Base-by-base conservation (phyloP, 441 rosid genomes). In the Euphorbia celastroides region DNA sequence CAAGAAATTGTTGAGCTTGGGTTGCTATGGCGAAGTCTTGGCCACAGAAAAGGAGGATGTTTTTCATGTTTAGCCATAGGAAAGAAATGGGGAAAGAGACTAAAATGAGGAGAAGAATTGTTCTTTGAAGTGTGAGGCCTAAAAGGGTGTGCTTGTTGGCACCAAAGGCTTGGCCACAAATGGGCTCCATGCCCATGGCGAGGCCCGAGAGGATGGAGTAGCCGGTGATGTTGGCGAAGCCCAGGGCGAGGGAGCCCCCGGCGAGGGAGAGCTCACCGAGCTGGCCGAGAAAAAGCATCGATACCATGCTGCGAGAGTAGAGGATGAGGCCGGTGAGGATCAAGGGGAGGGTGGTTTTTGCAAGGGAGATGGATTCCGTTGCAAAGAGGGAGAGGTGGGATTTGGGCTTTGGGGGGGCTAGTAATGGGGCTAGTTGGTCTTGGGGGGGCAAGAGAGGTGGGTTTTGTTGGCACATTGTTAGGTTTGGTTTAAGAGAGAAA, bases 171-270 rank as follows among this genome's bases (percentile, higher is more conserved):
- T 93, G 98, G 0, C 94, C 89, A 68, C 98, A 93, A 26, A 90
- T 86, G 5, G 97, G 86, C 63, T 93, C 98, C 86, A 90, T 92
- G 1, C 97, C 98, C 88, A 83, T 86, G 65, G 94, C 88, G 0
- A 93, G 84, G 26, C 98, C 98, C 2, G 96, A 88, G 61, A 90
- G 87, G 69, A 93, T 66, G 25, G 98, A 90, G 74, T 93, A 90
- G 5, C 97, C 98, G 3, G 94, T 87, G 41, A 93, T 90, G 79
- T 93, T 93, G 13, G 97, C 97, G 41, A 93, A 93, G 14, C 91
- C 96, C 2, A 85, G 51, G 8, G 97, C 97, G 4, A 93, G 87
- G 0, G 98, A 86, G 25, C 98, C 98, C 1, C 96, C 97, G 0
- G 98, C 94, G 42, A 93, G 74, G 58, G 94, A 70, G 0, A 84